A percentile compares a stretch with the other conserved stretches of the same genome.
These are phyloP conservation scores for Bauhinia variegata DNA, from an alignment of 306 rosid genomes.

Conservation along the genomic window DNA sequence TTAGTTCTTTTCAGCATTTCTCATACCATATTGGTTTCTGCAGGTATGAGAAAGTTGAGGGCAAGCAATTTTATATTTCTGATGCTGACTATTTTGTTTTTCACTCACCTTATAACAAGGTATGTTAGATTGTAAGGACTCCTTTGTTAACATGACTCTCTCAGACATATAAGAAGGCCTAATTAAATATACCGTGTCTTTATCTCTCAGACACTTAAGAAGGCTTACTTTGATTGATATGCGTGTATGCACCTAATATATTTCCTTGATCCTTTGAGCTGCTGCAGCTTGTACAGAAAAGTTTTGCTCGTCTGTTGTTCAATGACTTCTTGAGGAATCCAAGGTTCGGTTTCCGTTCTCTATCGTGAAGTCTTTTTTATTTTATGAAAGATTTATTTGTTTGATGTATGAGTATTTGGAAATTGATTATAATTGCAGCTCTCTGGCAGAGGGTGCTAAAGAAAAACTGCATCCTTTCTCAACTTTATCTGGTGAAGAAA, in stretches of 20 bases:
- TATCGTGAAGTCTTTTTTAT: background rate
- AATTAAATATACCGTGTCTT: slow-evolving; percentile 18
- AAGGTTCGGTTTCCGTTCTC: slow-evolving; percentile 52
- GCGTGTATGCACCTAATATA: background rate
- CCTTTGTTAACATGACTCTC: background rate
- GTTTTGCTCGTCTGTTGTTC: slow-evolving; percentile 87
- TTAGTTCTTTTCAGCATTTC: slow-evolving; percentile 19
- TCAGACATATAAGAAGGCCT: slow-evolving; percentile 20
- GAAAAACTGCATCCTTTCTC: slow-evolving; percentile 83
- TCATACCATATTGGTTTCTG: slow-evolving; percentile 38
- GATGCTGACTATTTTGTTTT: slow-evolving; percentile 83
- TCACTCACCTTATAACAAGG: slow-evolving; percentile 99
- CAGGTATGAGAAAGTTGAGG: slow-evolving; percentile 82
- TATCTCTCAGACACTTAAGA: slow-evolving; percentile 11
- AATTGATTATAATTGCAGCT: slow-evolving; percentile 57
- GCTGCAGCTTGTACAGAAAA: slow-evolving; percentile 94
- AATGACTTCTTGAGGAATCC: slow-evolving; percentile 75
- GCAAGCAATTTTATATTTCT: slow-evolving; percentile 74
- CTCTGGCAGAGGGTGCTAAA: slow-evolving; percentile 67
- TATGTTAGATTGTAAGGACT: slow-evolving; percentile 38
- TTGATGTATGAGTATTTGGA: slow-evolving; percentile 31
- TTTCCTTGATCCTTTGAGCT: slow-evolving; percentile 32
- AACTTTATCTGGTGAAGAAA: slow-evolving; percentile 73
- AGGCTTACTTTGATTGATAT: slow-evolving; percentile 7
- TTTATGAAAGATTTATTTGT: slow-evolving; percentile 28